Percentiles rank a stretch among this genome's conserved stretches.
phyloP scores from a whole-genome alignment of 148 eudicot species.

The Camellia sinensis region DNA sequence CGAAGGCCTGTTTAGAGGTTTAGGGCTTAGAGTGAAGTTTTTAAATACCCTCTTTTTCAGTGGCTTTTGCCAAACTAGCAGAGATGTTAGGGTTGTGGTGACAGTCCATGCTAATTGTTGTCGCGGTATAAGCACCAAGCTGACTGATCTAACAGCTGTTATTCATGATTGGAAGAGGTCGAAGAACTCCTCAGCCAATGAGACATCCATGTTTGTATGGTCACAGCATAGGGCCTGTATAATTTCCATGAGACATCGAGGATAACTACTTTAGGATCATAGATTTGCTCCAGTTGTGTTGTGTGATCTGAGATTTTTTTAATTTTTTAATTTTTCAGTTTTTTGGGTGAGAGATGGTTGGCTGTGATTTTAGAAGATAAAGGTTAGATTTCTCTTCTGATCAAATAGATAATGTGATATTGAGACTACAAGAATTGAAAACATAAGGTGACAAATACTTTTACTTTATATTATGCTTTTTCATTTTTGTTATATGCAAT shows the following conservation, averaged over 20 bases:
- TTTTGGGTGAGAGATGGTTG: no score
- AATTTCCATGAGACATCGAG: conserved; percentile 30
- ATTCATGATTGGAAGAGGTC: conserved; percentile 49
- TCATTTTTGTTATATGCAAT: no score
- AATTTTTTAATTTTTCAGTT: no score
- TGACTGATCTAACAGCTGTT: conserved; percentile 42
- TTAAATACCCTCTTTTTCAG: conserved; percentile 49
- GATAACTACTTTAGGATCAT: background rate
- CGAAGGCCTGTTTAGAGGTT: conserved; percentile 23
- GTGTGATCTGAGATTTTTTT: no score
- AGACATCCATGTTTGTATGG: conserved; percentile 31
- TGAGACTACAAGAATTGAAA: no score
- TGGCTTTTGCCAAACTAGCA: conserved; percentile 59
- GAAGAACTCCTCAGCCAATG: conserved; percentile 20
- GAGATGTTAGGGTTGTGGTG: conserved; percentile 38
- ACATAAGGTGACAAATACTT: no score
- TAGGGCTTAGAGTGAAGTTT: conserved; percentile 29
- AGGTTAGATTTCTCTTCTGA: no score
- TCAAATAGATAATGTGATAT: no score
- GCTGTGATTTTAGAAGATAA: no score
- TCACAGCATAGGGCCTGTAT: conserved; percentile 38
- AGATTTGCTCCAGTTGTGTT: no score
- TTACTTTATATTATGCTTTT: no score
- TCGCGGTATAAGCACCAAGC: conserved; percentile 57
- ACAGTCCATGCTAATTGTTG: conserved; percentile 87